Conservation (phyloP, 257 asterid species). For the Nicotiana noctiflora region DNA sequence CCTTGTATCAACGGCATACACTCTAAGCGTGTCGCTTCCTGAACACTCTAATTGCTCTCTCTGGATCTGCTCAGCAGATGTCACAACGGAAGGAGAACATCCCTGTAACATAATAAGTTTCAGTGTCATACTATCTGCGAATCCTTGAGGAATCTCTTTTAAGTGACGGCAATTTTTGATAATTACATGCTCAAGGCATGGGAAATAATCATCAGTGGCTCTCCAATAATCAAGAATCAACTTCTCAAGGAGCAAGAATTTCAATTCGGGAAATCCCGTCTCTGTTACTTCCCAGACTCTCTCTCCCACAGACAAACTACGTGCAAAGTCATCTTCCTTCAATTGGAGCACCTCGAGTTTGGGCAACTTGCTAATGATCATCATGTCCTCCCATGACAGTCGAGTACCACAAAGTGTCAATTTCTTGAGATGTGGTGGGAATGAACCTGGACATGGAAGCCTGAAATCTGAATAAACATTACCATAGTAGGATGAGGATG, state of each 20-base stretch:
- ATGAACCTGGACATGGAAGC: background rate
- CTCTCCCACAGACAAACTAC: no score
- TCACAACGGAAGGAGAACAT: background rate
- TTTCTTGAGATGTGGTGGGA: background rate
- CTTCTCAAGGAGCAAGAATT: no score
- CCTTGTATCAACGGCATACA: background rate
- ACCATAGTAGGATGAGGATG: no score
- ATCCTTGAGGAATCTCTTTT: slow-evolving; percentile 5
- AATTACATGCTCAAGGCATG: background rate
- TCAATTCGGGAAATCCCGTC: no score
- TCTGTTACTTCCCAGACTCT: no score
- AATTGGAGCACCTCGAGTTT: background rate
- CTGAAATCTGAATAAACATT: background rate
- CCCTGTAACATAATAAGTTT: background rate
- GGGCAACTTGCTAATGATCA: background rate
- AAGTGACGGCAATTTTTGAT: background rate
- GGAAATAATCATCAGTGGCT: background rate
- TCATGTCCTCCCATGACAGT: background rate
- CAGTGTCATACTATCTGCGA: slow-evolving; percentile 3
- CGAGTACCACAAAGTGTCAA: no score
- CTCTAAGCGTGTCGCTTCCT: background rate
- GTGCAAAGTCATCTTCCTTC: background rate
- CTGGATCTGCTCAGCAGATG: background rate
- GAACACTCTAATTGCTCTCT: background rate
- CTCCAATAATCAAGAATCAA: no score